Evolutionary conservation across 805 yeast genomes (phyloP).

Genomic region (Ogataea chonburiensis): DNA sequence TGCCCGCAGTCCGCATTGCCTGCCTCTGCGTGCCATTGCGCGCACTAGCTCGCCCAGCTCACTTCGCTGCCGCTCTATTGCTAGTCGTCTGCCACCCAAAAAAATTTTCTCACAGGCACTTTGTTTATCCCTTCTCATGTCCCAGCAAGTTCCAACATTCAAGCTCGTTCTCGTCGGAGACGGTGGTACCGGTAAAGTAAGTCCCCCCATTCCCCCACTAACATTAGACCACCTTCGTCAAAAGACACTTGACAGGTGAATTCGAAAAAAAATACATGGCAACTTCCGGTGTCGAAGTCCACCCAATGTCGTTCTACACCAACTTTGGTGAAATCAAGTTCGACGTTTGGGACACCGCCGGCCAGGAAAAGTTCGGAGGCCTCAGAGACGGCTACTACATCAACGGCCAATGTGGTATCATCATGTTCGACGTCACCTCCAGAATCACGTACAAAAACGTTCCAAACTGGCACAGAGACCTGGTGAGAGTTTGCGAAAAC

Average conservation of each 20-base stretch:
- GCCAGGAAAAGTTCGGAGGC: conserved; percentile 99
- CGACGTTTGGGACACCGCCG: conserved; percentile 99
- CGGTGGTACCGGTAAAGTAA: conserved; percentile 99
- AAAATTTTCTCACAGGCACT: conserved; percentile 11
- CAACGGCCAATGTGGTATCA: conserved; percentile 99
- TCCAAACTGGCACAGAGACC: conserved; percentile 99
- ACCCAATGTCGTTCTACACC: conserved; percentile 97
- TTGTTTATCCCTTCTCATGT: conserved; percentile 3
- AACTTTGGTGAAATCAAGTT: conserved; percentile 98
- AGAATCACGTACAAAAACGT: conserved; percentile 99
- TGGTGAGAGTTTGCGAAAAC: conserved; percentile 99
- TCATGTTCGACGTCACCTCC: conserved; percentile 99
- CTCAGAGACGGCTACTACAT: conserved; percentile 99
- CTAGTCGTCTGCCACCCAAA: conserved; percentile 6
- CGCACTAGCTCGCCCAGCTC: too few species aligned
- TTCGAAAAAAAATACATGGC: conserved; percentile 99
- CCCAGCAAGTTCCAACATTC: conserved; percentile 87
- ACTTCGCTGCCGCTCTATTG: neutral
- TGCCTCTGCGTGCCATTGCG: neutral
- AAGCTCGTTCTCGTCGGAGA: conserved; percentile 99
- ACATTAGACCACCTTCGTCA: conserved; percentile 88
- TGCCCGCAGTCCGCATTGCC: neutral
- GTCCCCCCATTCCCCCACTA: conserved; percentile 27
- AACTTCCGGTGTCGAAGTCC: conserved; percentile 99
- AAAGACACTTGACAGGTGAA: conserved; percentile 99